Evolutionary conservation across 441 rosid genomes (phyloP), one percentile per base, ranked within the genome.

Genomic region (Arabidopsis hybrid): DNA sequence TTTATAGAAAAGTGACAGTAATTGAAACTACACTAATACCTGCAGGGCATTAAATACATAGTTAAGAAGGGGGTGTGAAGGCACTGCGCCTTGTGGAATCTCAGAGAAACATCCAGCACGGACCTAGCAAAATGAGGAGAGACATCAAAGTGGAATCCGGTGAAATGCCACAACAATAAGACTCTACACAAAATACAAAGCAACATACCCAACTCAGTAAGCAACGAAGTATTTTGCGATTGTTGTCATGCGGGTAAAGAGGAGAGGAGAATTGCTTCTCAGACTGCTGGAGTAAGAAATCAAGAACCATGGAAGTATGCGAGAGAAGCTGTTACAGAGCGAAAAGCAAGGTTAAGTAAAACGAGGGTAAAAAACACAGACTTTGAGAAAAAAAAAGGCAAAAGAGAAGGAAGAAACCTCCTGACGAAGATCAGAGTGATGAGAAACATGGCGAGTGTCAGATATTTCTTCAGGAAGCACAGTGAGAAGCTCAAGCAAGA

Each of bases 101-200:
- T 92, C 97, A 51, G 92, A 89, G 83, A 95, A 90, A 85, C 99
- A 92, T 79, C 97, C 97, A 70, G 87, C 95, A 82, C 93, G 93
- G 72, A 92, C 95, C 99, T 95, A 74, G 69, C 4, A 76, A 13
- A 71, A 78, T 1, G 81, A 7, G 45, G 18, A 77, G 72, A 64
- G 55, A 64, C 46, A 64, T 69, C 64, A 79, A 62, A 45, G 21
- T 51, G 46, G 71, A 55, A 77, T 38, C 69, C 16, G 1, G 9
- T 40, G 65, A 76, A 53, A 85, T 3, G 31, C 8, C 29, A n/a
- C 5, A 0, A 43, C 45, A 17, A 47, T 36, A 56, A 71, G 52
- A 39, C 4, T 9, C 60, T 12, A 61, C 63, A 46, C 39, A 11
- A 76, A 34, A 62, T 26, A 69, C 52, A n/a, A 49, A 77, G 67